Evolutionary conservation across 1,284 basidiomycete species (phyloP), one percentile per base, ranked within the genome.

Genomic region (Trametes sp.): DNA sequence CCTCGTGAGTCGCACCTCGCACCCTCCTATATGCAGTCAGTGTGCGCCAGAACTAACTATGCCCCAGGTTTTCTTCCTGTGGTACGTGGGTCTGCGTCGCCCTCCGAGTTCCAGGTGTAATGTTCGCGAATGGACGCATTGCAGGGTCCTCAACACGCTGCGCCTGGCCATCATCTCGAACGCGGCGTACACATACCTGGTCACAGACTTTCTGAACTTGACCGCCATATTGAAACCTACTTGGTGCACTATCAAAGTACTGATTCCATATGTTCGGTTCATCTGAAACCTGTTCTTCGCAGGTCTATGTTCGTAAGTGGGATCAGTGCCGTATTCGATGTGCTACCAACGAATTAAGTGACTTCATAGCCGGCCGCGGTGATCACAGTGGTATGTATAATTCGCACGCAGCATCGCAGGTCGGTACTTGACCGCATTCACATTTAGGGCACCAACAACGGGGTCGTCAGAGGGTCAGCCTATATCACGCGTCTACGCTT

Each of bases 101-200:
- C 1, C 36, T 11, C n/a, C 45, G 35, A 10, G 2, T 10, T 4
- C 6, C 10, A 5, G 28, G 16, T 11, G 10, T 13, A 36, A 14
- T 4, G 3, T 7, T 8, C 11, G 13, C 16, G 3, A 2, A 5
- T 11, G 16, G 19, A 13, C 23, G 26, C 28, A 31, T n/a, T 11
- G 28, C 29, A 57, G 56, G 48, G 11, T 51, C 21, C 28, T 57
- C 14, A 38, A 51, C 26, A 57, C 56, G 5, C 13, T 57, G 11
- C 56, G 38, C 7, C 13, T 48, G 10, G 26, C n/a, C 13, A 11
- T 51, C 1, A 24, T 57, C 4, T n/a, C 56, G 11, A 4, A 26
- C 28, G 26, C 48, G 6, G 36, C 28, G 28, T 57, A 57, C 48
- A 51, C 36, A 6, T 57, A 57, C 21, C 24, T 51, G 11, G 38